Evolutionary conservation across 805 yeast species (phyloP).

Genomic region (Lachancea cidri): DNA sequence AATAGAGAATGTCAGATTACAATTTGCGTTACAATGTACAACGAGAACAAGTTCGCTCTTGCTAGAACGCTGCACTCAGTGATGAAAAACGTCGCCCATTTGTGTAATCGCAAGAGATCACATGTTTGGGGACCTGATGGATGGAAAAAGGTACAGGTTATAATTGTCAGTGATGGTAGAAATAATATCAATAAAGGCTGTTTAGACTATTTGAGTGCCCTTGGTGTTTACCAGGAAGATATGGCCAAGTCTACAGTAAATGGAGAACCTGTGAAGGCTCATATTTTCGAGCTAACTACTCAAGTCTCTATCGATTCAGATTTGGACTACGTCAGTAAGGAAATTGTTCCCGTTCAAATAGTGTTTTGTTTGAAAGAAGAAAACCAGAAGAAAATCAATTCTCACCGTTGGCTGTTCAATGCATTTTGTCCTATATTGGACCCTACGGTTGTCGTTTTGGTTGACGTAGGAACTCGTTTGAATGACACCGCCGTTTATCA

Average conservation of each 20-base stretch:
- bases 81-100: slow-evolving; percentile 84
- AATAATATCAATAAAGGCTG: slow-evolving; percentile 81
- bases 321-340: slow-evolving; percentile 83
- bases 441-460: slow-evolving; percentile 82
- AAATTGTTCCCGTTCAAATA: slow-evolving; percentile 90
- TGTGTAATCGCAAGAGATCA: slow-evolving; percentile 75
- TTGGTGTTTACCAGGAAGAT: slow-evolving; percentile 97
- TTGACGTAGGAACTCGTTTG: slow-evolving; percentile 99
- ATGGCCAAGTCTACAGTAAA: slow-evolving; percentile 93
- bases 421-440: slow-evolving; percentile 89
- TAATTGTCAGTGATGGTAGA: slow-evolving; percentile 92
- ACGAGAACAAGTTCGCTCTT: slow-evolving; percentile 84
- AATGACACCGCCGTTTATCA: slow-evolving; percentile 83
- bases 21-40: slow-evolving; percentile 94
- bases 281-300: slow-evolving; percentile 91
- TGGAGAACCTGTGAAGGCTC: slow-evolving; percentile 87
- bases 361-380: slow-evolving; percentile 88
- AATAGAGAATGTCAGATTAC: slow-evolving; percentile 90
- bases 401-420: slow-evolving; percentile 96
- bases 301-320: slow-evolving; percentile 90
- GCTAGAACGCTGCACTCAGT: slow-evolving; percentile 94
- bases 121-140: slow-evolving; percentile 93
- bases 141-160: slow-evolving; percentile 94
- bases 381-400: slow-evolving; percentile 89
- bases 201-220: slow-evolving; percentile 81